phyloP scores from a whole-genome alignment of 768 basidiomycete genomes.

The Cystobasidium ongulense region DNA sequence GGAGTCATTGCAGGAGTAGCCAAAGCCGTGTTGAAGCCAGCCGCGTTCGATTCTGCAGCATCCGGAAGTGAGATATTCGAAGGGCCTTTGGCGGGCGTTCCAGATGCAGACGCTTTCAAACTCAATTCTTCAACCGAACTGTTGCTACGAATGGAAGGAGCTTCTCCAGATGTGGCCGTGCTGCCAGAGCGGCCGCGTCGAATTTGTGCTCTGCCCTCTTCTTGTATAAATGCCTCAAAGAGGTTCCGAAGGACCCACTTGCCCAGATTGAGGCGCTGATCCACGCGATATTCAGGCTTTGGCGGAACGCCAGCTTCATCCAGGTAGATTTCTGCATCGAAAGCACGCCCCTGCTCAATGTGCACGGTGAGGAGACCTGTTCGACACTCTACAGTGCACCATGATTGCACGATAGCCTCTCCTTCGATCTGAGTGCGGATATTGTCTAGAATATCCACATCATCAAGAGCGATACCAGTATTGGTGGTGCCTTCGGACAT shows the following conservation, averaged over 20 bases:
- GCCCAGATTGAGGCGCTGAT: slow-evolving; percentile 62
- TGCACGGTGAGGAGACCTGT: slow-evolving; percentile 80
- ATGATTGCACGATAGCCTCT: slow-evolving; percentile 68
- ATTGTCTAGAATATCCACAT: slow-evolving; percentile 66
- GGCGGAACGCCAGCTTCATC: not conserved
- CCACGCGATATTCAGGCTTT: slow-evolving; percentile 43
- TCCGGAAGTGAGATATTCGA: not conserved
- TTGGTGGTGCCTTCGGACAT: not conserved
- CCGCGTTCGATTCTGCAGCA: slow-evolving; percentile 19
- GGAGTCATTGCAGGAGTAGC: slow-evolving; percentile 62
- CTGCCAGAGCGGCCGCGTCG: not conserved
- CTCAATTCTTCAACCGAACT: not conserved
- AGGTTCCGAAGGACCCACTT: slow-evolving; percentile 40
- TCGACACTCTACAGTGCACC: slow-evolving; percentile 84
- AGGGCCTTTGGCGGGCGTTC: not conserved
- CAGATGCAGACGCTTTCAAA: not conserved
- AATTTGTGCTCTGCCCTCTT: slow-evolving; percentile 34
- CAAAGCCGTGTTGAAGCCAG: slow-evolving; percentile 50
- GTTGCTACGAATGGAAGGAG: not conserved
- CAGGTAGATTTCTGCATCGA: slow-evolving; percentile 63
- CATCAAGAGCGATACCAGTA: not conserved
- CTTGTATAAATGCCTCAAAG: slow-evolving; percentile 39
- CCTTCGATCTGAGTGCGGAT: slow-evolving; percentile 90
- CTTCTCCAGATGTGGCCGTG: not conserved
- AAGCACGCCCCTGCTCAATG: slow-evolving; percentile 67